phyloP scores from a whole-genome alignment of 164 flowering plant genomes.

The Macadamia integrifolia region DNA sequence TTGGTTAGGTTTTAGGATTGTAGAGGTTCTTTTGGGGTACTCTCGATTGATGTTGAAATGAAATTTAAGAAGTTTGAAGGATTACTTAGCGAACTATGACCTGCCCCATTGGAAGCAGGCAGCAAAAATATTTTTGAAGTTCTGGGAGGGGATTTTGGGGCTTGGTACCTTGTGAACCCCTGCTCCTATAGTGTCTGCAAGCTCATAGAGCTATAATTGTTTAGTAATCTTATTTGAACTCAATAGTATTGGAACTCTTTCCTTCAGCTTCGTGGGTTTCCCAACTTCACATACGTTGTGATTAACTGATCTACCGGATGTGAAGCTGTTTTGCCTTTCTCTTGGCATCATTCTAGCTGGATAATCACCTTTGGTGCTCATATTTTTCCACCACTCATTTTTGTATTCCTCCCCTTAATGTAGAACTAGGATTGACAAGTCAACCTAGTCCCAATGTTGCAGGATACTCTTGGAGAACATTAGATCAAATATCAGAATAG shows the following conservation, averaged over 20 bases:
- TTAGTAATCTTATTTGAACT: too few relatives aligned
- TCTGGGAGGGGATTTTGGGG: not conserved
- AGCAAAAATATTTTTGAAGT: not conserved
- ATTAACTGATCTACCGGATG: too few relatives aligned
- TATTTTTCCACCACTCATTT: too few relatives aligned
- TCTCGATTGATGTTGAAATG: not conserved
- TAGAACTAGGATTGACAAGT: too few relatives aligned
- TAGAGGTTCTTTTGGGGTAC: not conserved
- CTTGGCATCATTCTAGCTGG: too few relatives aligned
- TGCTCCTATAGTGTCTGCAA: not conserved
- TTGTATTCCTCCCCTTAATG: too few relatives aligned
- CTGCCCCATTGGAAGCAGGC: not conserved
- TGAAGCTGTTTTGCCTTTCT: too few relatives aligned
- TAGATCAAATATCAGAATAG: too few relatives aligned
- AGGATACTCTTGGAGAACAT: too few relatives aligned
- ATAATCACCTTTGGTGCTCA: too few relatives aligned
- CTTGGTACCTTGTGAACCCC: not conserved
- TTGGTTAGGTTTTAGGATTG: not conserved
- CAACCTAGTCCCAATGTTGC: too few relatives aligned
- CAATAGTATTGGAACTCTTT: not conserved
- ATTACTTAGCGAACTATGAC: not conserved
- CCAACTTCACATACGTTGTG: not conserved
- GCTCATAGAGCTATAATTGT: not conserved
- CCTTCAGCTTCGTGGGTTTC: not conserved
- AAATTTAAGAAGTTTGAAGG: not conserved